phyloP scores from a whole-genome alignment of 2,329 filamentous ascomycete species.

The Exophiala bonariae region DNA sequence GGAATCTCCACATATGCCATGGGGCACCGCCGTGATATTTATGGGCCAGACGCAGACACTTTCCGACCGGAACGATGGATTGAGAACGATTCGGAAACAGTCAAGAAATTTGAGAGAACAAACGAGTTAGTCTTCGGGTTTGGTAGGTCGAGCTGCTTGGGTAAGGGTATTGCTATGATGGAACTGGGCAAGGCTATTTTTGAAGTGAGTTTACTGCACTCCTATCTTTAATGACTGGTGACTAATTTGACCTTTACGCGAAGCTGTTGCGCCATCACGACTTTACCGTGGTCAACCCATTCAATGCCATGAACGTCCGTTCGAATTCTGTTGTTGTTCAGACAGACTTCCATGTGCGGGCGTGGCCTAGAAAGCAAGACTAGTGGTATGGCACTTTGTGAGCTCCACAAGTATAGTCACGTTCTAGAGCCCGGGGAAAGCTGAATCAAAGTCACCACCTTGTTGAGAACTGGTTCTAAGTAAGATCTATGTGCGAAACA shows the following conservation, averaged over 20 bases:
- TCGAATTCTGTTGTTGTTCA: slow-evolving; percentile 8
- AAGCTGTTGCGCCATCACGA: slow-evolving; percentile 13
- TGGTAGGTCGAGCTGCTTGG: slow-evolving; percentile 12
- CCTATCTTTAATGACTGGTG: background rate
- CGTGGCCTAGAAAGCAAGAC: slow-evolving; percentile 5
- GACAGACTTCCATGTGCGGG: slow-evolving; percentile 4
- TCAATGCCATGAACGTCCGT: slow-evolving; percentile 3
- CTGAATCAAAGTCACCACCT: no score
- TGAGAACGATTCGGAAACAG: slow-evolving; percentile 10
- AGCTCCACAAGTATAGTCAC: no score
- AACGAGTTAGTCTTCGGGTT: slow-evolving; percentile 14
- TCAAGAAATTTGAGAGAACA: background rate
- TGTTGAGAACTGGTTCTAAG: no score
- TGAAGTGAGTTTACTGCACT: slow-evolving; percentile 6
- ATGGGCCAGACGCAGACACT: slow-evolving; percentile 44
- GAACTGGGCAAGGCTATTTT: slow-evolving; percentile 13
- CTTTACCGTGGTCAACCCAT: slow-evolving; percentile 9
- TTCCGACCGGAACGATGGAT: slow-evolving; percentile 29
- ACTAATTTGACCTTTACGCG: background rate
- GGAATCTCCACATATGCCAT: slow-evolving; percentile 65
- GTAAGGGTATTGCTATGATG: slow-evolving; percentile 15
- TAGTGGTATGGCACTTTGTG: background rate
- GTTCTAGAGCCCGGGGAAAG: no score
- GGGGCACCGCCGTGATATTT: slow-evolving; percentile 64
- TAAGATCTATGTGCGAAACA: no score